Base-by-base conservation (phyloP, 208 protist species). In the Wallacemonas sp. region DNA sequence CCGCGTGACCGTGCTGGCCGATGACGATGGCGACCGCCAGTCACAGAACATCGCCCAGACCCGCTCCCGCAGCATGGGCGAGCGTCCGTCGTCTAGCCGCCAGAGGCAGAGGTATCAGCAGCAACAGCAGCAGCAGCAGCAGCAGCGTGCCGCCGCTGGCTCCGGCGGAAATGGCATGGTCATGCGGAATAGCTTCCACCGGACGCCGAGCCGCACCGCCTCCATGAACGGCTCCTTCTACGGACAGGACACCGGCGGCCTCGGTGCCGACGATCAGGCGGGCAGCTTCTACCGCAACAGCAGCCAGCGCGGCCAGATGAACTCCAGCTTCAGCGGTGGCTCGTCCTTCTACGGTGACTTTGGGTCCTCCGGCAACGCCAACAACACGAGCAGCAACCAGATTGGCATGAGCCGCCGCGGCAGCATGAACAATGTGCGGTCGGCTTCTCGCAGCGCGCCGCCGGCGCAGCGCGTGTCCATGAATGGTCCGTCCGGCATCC, bases 191-290 rank as follows among this genome's bases (percentile, higher is more conserved):
- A 57, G 49, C n/a, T 57, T 57, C n/a, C 49, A 57, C 28, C 49
- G 49, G 8, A 57, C 0, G 11, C 20, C 49, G 8, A 57, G 49
- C 28, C 49, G 49, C 28, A 5, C 20, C 11, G 49, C 14, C 25
- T 57, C 49, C 14, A 57, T 57, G 49, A 57, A 57, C 28, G 49
- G 49, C 11, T 57, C 49, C n/a, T 36, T 57, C 25, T 57, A 57
- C 28, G 26, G 49, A 16, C 49, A 28, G 10, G 26, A 8, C 25
- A n/a, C n/a, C 5, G 49, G 5, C 49, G 45, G 18, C 10, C 14
- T 14, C 7, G 10, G 10, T 42, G 44, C 44, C 7, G 44, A 12
- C 25, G 49, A 57, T 11, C 14, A 4, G 25, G 49, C 25, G 4
- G 49, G 49, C 26, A 59, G 52, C 52, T 59, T 59, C 28, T 59